Percentiles rank a stretch among this genome's conserved stretches.
Evolutionary conservation across 768 basidiomycete genomes (phyloP).

Genomic region (Tubosaeta sp.): DNA sequence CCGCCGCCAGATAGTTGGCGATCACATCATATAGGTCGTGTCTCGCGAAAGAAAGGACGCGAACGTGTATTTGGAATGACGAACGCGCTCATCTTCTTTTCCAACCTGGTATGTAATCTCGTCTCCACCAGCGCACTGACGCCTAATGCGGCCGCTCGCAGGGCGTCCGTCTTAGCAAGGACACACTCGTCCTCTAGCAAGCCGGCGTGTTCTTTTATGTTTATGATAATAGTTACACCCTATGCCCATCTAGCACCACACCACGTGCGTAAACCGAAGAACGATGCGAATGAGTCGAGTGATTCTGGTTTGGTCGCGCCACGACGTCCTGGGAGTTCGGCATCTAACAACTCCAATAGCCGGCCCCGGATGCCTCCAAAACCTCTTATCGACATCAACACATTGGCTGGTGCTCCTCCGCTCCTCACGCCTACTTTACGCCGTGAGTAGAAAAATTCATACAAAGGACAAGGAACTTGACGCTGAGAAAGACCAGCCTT

Average conservation of each 20-base stretch:
- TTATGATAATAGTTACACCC: not conserved
- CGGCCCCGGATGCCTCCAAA: slow-evolving; percentile 35
- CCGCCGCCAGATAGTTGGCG: slow-evolving; percentile 91
- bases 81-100: slow-evolving; percentile 97
- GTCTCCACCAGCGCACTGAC: slow-evolving; percentile 55
- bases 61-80: slow-evolving; percentile 97
- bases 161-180: slow-evolving; percentile 40
- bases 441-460: slow-evolving; percentile 24
- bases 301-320: slow-evolving; percentile 55
- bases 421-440: slow-evolving; percentile 28
- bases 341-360: slow-evolving; percentile 30
- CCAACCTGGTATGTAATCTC: slow-evolving; percentile 81
- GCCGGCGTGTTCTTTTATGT: slow-evolving; percentile 4
- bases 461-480: slow-evolving; percentile 17
- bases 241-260: slow-evolving; percentile 3
- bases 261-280: slow-evolving; percentile 2
- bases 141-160: slow-evolving; percentile 48
- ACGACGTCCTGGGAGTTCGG: slow-evolving; percentile 61
- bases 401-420: slow-evolving; percentile 34
- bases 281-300: slow-evolving; percentile 23
- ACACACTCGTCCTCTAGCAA: slow-evolving; percentile 33
- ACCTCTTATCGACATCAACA: slow-evolving; percentile 40
- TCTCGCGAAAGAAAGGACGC: slow-evolving; percentile 96
- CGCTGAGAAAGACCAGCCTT: slow-evolving; percentile 24
- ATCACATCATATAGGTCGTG: slow-evolving; percentile 95